These are phyloP conservation scores for Sclerotinia spermophila DNA, from an alignment of 2,329 filamentous ascomycete genomes.

Conservation along the genomic window DNA sequence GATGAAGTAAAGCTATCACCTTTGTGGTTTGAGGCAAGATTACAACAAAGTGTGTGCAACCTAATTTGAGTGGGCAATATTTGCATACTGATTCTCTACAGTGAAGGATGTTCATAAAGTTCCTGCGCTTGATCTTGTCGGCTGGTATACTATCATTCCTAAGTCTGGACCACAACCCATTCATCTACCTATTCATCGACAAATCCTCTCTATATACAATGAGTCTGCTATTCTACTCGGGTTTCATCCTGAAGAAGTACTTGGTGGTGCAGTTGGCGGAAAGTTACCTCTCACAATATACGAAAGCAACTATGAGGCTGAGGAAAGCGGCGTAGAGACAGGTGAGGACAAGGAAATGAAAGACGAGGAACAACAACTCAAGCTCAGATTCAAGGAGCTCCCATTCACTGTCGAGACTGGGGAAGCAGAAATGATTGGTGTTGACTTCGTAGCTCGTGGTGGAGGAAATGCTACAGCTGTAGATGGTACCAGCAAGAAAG, in stretches of 20 bases:
- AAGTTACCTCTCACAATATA: slow-evolving; percentile 89
- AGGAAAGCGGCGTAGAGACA: slow-evolving; percentile 49
- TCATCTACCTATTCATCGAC: slow-evolving; percentile 71
- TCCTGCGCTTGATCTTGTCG: slow-evolving; percentile 79
- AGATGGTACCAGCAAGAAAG: slow-evolving; percentile 34
- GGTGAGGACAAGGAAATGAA: slow-evolving; percentile 70
- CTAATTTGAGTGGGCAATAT: not conserved
- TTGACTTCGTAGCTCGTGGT: slow-evolving; percentile 86
- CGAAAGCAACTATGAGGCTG: slow-evolving; percentile 76
- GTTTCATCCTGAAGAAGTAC: slow-evolving; percentile 68
- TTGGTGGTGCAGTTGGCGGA: slow-evolving; percentile 59
- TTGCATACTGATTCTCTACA: slow-evolving; percentile 38
- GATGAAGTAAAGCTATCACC: slow-evolving; percentile 61
- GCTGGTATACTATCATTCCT: slow-evolving; percentile 83
- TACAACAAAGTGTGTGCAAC: slow-evolving; percentile 73
- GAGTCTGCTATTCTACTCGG: slow-evolving; percentile 82
- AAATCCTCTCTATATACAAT: slow-evolving; percentile 71
- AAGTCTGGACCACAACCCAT: slow-evolving; percentile 64
- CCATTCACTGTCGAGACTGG: slow-evolving; percentile 88
- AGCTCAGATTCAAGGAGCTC: slow-evolving; percentile 75
- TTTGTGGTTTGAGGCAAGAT: slow-evolving; percentile 69
- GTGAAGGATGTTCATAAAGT: slow-evolving; percentile 86
- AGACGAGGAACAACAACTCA: slow-evolving; percentile 53
- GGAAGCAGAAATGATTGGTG: slow-evolving; percentile 95
- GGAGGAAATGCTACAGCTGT: slow-evolving; percentile 74